Percentiles rank a stretch among this genome's conserved stretches.
These are phyloP conservation scores for Aspergillus pseudoglaucus DNA, from an alignment of 2,329 filamentous ascomycete genomes.

Conservation along the genomic window DNA sequence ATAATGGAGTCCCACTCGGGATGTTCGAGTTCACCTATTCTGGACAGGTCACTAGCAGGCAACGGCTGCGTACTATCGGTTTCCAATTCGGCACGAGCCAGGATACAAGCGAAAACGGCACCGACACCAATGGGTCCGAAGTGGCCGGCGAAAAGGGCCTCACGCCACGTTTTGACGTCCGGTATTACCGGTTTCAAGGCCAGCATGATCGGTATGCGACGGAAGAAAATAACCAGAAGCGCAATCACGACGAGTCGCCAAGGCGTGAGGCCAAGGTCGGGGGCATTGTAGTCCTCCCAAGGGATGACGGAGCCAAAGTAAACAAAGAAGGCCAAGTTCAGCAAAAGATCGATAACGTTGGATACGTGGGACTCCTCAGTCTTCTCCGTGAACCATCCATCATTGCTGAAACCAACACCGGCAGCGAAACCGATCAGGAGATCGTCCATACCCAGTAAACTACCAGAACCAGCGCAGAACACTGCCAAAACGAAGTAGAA, in stretches of 20 bases:
- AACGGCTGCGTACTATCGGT: slow-evolving; percentile 68
- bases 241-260: slow-evolving; percentile 93
- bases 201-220: slow-evolving; percentile 92
- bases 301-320: slow-evolving; percentile 96
- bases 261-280: slow-evolving; percentile 65
- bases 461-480: slow-evolving; percentile 90
- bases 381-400: slow-evolving; percentile 97
- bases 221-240: slow-evolving; percentile 90
- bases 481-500: slow-evolving; percentile 97
- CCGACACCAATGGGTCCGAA: slow-evolving; percentile 97
- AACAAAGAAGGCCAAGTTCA: slow-evolving; percentile 97
- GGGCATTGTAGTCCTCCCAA: slow-evolving; percentile 83
- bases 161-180: slow-evolving; percentile 96
- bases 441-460: slow-evolving; percentile 86
- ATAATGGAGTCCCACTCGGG: slow-evolving; percentile 63
- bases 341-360: slow-evolving; percentile 94
- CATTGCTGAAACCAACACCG: slow-evolving; percentile 98
- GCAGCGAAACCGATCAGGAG: slow-evolving; percentile 89
- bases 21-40: slow-evolving; percentile 33
- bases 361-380: slow-evolving; percentile 98
- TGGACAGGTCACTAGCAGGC: slow-evolving; percentile 50
- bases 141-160: slow-evolving; percentile 92
- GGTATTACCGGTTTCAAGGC: slow-evolving; percentile 85
- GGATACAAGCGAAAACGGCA: slow-evolving; percentile 88
- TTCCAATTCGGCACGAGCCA: slow-evolving; percentile 88